A percentile compares a stretch with the other conserved stretches of the same genome.
phyloP scores from a whole-genome alignment of 2,329 filamentous ascomycete species.

The Teratosphaeria viscida region DNA sequence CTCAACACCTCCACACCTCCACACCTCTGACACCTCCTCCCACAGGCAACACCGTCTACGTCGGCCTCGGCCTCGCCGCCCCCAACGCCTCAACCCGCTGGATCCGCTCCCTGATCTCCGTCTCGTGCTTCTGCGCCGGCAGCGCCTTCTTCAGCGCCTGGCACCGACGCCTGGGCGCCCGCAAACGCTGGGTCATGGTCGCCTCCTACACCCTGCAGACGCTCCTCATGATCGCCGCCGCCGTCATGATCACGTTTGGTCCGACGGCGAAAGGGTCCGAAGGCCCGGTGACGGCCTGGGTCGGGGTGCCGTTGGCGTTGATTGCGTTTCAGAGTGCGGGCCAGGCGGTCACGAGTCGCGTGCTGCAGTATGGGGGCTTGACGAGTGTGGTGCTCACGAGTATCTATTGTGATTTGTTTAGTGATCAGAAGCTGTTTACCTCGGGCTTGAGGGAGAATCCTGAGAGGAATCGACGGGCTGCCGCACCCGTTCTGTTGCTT shows the following conservation, averaged over 20 bases:
- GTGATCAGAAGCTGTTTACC: conserved; percentile 46
- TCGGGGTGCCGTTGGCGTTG: conserved; percentile 56
- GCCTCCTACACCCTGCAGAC: conserved; percentile 31
- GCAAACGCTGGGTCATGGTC: conserved; percentile 54
- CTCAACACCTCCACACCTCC: not conserved
- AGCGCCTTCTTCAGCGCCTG: conserved; percentile 61
- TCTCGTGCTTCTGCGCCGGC: conserved; percentile 60
- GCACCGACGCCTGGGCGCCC: conserved; percentile 52
- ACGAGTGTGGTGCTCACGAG: conserved; percentile 74
- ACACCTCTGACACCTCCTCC: not conserved
- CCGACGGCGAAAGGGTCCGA: conserved; percentile 8
- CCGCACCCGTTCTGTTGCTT: conserved; percentile 42
- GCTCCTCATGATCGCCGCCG: conserved; percentile 30
- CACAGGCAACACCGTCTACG: conserved; percentile 61
- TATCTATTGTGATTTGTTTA: conserved; percentile 72
- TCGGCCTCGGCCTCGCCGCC: conserved; percentile 59
- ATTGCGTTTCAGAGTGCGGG: conserved; percentile 69
- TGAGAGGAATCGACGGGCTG: conserved; percentile 44
- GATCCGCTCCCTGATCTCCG: conserved; percentile 62
- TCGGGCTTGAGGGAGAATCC: conserved; percentile 31
- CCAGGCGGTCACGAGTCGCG: conserved; percentile 64
- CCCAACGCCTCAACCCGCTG: conserved; percentile 46
- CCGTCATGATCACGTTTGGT: conserved; percentile 34
- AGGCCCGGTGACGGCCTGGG: conserved; percentile 22
- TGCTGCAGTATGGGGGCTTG: conserved; percentile 57